Evolutionary conservation across 2,329 filamentous ascomycete species (phyloP), one percentile per base, ranked within the genome.

Genomic region (Alternaria incomplexa): DNA sequence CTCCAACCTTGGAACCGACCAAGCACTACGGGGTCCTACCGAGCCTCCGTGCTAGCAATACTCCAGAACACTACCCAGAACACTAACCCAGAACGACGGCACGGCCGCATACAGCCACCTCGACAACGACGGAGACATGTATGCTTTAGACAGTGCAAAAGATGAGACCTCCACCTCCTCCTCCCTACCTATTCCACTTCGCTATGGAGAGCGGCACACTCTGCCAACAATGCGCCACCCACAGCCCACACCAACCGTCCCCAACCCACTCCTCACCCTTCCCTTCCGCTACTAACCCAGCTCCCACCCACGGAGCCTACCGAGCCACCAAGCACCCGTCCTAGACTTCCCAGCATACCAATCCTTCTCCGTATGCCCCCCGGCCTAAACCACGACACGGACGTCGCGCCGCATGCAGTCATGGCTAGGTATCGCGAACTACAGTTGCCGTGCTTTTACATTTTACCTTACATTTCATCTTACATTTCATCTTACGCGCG

Each of bases 151-250:
- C 15, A 36, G 15, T 36, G 32, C 32, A 36, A 10, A n/a, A 36
- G 15, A 36, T 36, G 32, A 36, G 32, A n/a, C 32, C 32, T 36
- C 25, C 15, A 32, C 32, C 30, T n/a, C 15, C 7, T 15, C 32
- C 15, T 6, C 6, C 32, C 32, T 15, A 8, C 4, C 15, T n/a
- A n/a, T 36, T 51, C 60, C 60, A 62, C 60, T 59, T 28, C 17
- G 30, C 11, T 48, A 62, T 62, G 60, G 56, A 62, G 32, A 62
- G 56, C 60, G 55, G 56, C 50, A 59, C 58, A 47, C 53, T 48
- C 32, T 50, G 28, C 51, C 60, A 54, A 23, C 60, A 30, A 32
- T 54, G 60, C 60, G 60, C 60, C 60, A 61, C 58, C 58, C 52
- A 56, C 60, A 54, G 13, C 59, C 47, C 59, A 32, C 8, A n/a